These are phyloP conservation scores for Neurospora tetrasperma DNA, from an alignment of 495 filamentous ascomycete species.

Conservation along the genomic window DNA sequence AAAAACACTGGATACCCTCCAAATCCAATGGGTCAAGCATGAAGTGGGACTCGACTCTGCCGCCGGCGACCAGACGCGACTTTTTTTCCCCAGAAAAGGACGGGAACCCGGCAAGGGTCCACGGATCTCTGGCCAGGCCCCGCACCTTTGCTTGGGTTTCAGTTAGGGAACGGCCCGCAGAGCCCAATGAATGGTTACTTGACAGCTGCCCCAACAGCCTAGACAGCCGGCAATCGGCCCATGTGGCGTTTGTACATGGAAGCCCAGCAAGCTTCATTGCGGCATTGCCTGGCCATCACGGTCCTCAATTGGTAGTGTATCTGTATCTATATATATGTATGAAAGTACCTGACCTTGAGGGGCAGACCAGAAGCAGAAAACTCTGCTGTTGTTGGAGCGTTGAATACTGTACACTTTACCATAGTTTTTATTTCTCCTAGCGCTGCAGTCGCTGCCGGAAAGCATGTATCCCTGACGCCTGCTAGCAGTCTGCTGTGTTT, in stretches of 20 bases:
- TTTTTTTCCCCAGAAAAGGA: neutral
- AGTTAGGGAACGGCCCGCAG: neutral
- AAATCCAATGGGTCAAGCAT: slow-evolving; percentile 1
- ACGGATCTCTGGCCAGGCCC: neutral
- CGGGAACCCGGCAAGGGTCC: neutral
- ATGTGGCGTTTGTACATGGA: neutral
- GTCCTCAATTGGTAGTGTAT: neutral
- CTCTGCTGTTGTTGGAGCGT: neutral
- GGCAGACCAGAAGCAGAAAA: neutral
- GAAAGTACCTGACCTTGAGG: neutral
- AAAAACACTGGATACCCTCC: neutral
- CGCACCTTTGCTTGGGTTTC: neutral
- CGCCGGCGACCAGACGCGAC: neutral
- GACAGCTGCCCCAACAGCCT: neutral
- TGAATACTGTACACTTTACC: neutral
- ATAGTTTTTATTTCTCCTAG: neutral
- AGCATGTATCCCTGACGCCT: neutral
- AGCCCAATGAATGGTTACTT: neutral
- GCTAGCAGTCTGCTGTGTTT: neutral
- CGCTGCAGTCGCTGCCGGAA: neutral
- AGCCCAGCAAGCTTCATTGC: neutral
- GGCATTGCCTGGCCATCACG: neutral
- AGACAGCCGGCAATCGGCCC: neutral
- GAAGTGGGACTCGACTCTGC: neutral
- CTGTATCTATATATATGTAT: neutral